Evolutionary conservation across 306 rosid genomes (phyloP).

Genomic region (Pterocarpus macrocarpus): DNA sequence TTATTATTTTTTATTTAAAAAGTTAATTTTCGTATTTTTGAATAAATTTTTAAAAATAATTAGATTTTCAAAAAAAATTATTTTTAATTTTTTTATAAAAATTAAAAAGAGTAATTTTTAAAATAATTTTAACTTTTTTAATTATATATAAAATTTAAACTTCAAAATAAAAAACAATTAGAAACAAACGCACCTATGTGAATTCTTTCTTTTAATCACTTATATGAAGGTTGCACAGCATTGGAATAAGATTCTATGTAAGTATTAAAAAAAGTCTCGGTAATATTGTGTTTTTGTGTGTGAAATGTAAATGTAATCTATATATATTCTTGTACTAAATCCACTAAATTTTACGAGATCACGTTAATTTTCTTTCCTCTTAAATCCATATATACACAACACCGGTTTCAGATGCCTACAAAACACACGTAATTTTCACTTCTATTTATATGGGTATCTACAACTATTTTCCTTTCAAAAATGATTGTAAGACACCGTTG

Average conservation of each 20-base stretch:
- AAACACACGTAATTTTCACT: neutral
- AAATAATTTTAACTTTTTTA: too few relatives aligned
- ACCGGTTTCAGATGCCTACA: neutral
- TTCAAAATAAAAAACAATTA: too few relatives aligned
- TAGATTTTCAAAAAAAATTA: too few relatives aligned
- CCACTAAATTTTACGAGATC: neutral
- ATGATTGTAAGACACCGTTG: neutral
- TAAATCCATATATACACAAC: neutral
- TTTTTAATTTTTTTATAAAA: too few relatives aligned
- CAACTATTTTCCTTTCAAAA: neutral
- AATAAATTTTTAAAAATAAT: too few relatives aligned
- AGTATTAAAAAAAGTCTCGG: neutral
- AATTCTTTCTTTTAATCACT: slow-evolving; percentile 6
- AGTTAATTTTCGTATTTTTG: too few relatives aligned
- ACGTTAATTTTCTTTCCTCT: neutral
- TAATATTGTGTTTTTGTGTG: neutral
- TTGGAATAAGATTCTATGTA: neutral
- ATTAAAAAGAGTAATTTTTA: too few relatives aligned
- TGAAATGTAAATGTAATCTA: neutral
- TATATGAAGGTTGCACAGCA: neutral
- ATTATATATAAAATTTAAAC: too few relatives aligned
- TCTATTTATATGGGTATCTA: neutral
- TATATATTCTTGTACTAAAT: neutral
- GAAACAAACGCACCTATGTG: too few relatives aligned
- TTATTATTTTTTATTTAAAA: too few relatives aligned